Evolutionary conservation across 495 filamentous ascomycete genomes (phyloP).

Genomic region (Aspergillus haitiensis): DNA sequence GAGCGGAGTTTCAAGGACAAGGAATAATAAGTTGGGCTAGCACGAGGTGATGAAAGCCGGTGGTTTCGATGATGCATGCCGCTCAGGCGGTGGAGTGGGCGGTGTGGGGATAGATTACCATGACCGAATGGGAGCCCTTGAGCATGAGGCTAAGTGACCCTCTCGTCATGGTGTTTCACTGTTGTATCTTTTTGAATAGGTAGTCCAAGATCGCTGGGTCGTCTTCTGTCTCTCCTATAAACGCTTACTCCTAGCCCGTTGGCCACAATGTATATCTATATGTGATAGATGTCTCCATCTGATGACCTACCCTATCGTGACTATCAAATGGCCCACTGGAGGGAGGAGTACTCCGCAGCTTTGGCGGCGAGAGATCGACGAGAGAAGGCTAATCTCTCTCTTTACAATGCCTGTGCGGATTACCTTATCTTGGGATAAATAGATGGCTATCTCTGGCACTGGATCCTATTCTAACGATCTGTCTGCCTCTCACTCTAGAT

Average conservation of each 20-base stretch:
- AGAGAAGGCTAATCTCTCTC: conserved; percentile 55
- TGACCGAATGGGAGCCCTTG: conserved; percentile 6
- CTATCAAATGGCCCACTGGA: conserved; percentile 55
- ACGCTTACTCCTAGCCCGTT: conserved; percentile 18
- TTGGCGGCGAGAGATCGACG: conserved; percentile 55
- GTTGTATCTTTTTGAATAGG: not conserved
- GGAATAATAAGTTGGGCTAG: conserved; percentile 31
- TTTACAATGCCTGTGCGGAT: conserved; percentile 58
- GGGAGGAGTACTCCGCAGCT: conserved; percentile 55
- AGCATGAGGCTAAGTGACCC: not conserved
- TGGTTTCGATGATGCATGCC: conserved; percentile 40
- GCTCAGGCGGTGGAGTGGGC: conserved; percentile 37
- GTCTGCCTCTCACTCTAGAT: conserved; percentile 45
- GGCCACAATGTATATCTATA: conserved; percentile 9
- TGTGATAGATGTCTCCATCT: conserved; percentile 21
- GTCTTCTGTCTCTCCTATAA: not conserved
- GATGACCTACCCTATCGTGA: conserved; percentile 24
- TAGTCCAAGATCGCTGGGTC: not conserved
- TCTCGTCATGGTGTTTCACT: not conserved
- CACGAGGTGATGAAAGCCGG: conserved; percentile 5
- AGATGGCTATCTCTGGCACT: not conserved
- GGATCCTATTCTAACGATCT: not conserved
- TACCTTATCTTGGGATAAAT: not conserved
- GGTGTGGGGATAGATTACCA: conserved; percentile 24
- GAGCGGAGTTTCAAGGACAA: conserved; percentile 23